Percentiles rank a stretch among this genome's conserved stretches.
phyloP scores from a whole-genome alignment of 441 rosid genomes.

The Manihot esculenta region DNA sequence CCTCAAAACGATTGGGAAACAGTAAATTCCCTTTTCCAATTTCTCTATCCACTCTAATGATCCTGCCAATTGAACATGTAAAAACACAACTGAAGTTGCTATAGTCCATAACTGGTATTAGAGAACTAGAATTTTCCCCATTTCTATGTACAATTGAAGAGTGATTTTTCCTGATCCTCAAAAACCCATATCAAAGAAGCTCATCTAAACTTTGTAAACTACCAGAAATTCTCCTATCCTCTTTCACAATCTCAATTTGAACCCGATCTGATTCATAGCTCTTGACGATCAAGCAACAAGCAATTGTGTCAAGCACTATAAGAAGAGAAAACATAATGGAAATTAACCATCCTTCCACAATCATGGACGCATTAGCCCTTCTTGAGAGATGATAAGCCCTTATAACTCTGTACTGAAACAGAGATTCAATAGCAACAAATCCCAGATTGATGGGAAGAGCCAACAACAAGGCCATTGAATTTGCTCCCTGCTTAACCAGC shows the following conservation, averaged over 20 bases:
- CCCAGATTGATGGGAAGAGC: constrained; percentile 34
- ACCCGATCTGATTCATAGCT: constrained; percentile 1
- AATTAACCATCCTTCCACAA: constrained; percentile 32
- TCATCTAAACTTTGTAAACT: constrained; percentile 3
- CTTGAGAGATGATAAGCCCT: constrained; percentile 16
- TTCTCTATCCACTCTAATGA: not conserved
- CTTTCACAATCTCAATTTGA: too few relatives aligned
- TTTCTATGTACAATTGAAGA: not conserved
- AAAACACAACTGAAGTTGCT: too few relatives aligned
- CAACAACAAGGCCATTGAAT: constrained; percentile 22
- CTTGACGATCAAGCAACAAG: constrained; percentile 31
- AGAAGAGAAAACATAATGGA: constrained; percentile 33
- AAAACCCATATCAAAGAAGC: constrained; percentile 1
- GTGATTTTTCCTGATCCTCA: not conserved
- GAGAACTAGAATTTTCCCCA: too few relatives aligned
- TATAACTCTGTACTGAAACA: constrained; percentile 29
- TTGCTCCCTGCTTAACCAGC: constrained; percentile 22
- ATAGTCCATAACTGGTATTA: not conserved
- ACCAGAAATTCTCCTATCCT: not conserved
- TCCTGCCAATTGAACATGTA: not conserved
- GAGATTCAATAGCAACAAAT: constrained; percentile 31
- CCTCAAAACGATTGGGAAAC: too few relatives aligned
- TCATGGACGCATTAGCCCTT: constrained; percentile 15
- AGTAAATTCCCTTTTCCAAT: not conserved
- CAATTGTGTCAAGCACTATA: constrained; percentile 37